These are phyloP conservation scores for Aspergillus oerlinghausenensis DNA, from an alignment of 2,329 filamentous ascomycete genomes.

Conservation along the genomic window DNA sequence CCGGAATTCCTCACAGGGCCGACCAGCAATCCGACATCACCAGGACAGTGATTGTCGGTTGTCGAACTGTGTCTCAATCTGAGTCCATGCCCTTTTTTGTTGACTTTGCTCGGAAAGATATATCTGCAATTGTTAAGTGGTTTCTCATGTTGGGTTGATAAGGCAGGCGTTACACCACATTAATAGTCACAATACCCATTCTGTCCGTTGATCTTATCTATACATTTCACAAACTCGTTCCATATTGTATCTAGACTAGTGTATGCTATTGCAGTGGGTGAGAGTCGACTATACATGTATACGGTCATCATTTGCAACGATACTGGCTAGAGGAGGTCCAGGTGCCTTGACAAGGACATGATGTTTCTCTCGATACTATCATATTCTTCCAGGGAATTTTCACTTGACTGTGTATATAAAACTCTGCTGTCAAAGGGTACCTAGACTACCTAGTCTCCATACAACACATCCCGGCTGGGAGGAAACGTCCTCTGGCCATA, in stretches of 20 bases:
- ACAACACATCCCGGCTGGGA: too few species aligned
- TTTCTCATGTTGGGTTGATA: not conserved
- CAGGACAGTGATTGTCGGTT: conserved; percentile 16
- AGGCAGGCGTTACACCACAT: not conserved
- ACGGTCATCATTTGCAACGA: too few species aligned
- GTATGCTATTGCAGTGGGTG: not conserved
- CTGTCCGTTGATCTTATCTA: not conserved
- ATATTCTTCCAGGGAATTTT: not conserved
- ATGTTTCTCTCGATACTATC: not conserved
- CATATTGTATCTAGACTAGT: not conserved
- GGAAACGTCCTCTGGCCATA: too few species aligned
- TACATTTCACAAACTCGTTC: not conserved
- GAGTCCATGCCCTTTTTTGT: not conserved
- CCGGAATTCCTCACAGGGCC: conserved; percentile 42
- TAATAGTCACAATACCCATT: not conserved
- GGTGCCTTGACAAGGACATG: not conserved
- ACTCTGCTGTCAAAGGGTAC: too few species aligned
- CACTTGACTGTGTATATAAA: not conserved
- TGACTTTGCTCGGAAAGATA: not conserved
- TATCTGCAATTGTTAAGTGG: not conserved
- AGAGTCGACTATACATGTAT: too few species aligned
- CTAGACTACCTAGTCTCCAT: too few species aligned
- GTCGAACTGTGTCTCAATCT: not conserved
- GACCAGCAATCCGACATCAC: conserved; percentile 33
- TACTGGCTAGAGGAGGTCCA: not conserved